A percentile compares a stretch with the other conserved stretches of the same genome.
Conservation (phyloP, 192 early-diverging fungal genomes). For the Rhizophlyctis rosea region DNA sequence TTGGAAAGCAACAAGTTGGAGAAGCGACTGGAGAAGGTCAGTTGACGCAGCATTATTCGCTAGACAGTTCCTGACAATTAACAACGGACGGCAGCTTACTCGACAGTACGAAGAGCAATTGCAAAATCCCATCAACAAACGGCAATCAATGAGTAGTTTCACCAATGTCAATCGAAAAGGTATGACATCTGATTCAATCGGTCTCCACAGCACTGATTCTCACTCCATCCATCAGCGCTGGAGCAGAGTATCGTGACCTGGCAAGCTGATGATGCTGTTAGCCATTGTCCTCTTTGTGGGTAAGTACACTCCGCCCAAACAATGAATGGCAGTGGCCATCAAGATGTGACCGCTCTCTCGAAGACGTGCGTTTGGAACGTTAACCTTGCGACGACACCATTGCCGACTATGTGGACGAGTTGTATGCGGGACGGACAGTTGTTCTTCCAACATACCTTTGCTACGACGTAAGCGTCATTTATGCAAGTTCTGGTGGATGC, state of each 20-base stretch:
- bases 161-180: neutral
- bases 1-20: slow-evolving; percentile 52
- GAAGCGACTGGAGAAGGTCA: slow-evolving; percentile 54
- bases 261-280: slow-evolving; percentile 42
- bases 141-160: slow-evolving; percentile 1
- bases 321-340: too few species aligned
- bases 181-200: neutral
- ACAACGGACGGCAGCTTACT: too few species aligned
- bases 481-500: too few species aligned
- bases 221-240: slow-evolving; percentile 11
- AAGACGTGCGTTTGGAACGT: slow-evolving; percentile 31
- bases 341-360: too few species aligned
- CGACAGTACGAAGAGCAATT: slow-evolving; percentile 21
- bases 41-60: neutral
- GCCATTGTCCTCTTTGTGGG: slow-evolving; percentile 43
- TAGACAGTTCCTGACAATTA: too few species aligned
- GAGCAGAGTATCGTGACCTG: slow-evolving; percentile 49
- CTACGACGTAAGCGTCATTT: neutral
- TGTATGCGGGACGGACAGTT: slow-evolving; percentile 37
- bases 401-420: slow-evolving; percentile 53
- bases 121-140: neutral
- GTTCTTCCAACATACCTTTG: slow-evolving; percentile 18
- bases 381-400: slow-evolving; percentile 47
- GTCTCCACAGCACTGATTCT: neutral
- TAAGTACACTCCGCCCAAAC: slow-evolving; percentile 7